These are phyloP conservation scores for Adansonia madagascariensis DNA, from an alignment of 441 rosid species.

Conservation along the genomic window DNA sequence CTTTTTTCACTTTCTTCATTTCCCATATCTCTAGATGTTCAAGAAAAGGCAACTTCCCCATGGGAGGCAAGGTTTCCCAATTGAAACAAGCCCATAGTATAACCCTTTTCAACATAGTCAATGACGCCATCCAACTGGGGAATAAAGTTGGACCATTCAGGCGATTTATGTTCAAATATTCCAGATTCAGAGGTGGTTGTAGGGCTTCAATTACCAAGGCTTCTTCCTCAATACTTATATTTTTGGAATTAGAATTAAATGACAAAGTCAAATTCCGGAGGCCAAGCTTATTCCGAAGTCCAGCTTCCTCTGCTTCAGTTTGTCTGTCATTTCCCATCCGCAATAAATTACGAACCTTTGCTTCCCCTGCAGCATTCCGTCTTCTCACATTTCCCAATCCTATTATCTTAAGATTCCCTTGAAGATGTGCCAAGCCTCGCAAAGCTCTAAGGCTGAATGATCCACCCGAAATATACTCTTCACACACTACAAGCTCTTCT, in stretches of 20 bases:
- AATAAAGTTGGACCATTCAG: not conserved
- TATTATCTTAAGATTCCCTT: not conserved
- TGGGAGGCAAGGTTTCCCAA: constrained; percentile 8
- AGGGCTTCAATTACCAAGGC: constrained; percentile 27
- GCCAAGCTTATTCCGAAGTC: constrained; percentile 24
- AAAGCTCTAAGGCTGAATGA: not conserved
- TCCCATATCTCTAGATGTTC: not conserved
- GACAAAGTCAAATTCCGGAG: not conserved
- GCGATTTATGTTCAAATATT: not conserved
- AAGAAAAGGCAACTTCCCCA: constrained; percentile 11
- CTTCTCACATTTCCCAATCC: constrained; percentile 11
- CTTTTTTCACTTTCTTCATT: not conserved
- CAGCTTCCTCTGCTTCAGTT: constrained; percentile 28
- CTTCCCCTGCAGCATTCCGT: constrained; percentile 22
- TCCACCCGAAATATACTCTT: too few relatives aligned
- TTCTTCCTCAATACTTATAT: not conserved
- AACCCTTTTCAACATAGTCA: not conserved
- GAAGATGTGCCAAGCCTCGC: not conserved
- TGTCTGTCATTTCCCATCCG: too few relatives aligned
- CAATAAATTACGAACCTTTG: not conserved
- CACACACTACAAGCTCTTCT: not conserved
- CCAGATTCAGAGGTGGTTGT: constrained; percentile 6
- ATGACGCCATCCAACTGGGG: constrained; percentile 5
- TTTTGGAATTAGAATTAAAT: not conserved
- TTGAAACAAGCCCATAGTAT: not conserved